Evolutionary conservation across 1,284 basidiomycete genomes (phyloP).

Genomic region (Cryptococcus jaspeensis): DNA sequence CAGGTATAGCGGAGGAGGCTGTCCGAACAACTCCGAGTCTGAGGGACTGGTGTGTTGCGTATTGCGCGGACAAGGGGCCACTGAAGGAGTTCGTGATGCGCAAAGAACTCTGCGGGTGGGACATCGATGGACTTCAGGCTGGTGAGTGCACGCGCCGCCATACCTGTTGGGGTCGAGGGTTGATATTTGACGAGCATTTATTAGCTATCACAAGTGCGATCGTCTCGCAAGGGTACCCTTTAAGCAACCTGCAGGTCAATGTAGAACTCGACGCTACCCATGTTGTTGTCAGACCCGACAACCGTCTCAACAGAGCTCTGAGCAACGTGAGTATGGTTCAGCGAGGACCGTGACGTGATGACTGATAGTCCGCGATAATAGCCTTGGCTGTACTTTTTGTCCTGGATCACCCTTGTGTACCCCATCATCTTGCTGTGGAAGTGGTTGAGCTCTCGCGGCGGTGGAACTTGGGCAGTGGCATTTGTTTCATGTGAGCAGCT

Average conservation of each 20-base stretch:
- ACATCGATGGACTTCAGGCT: slow-evolving; percentile 53
- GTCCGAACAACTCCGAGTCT: too few relatives aligned
- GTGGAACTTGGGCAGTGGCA: not conserved
- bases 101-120: not conserved
- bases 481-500: slow-evolving; percentile 10
- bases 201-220: slow-evolving; percentile 60
- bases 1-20: too few relatives aligned
- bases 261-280: slow-evolving; percentile 54
- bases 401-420: not conserved
- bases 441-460: not conserved
- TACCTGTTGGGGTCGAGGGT: too few relatives aligned
- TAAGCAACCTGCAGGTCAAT: slow-evolving; percentile 55
- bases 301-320: slow-evolving; percentile 60
- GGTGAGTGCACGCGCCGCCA: too few relatives aligned
- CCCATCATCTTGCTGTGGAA: not conserved
- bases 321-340: slow-evolving; percentile 53
- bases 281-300: slow-evolving; percentile 63
- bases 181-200: too few relatives aligned
- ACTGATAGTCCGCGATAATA: too few relatives aligned
- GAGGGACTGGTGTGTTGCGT: not conserved
- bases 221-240: slow-evolving; percentile 58
- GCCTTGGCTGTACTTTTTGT: too few relatives aligned
- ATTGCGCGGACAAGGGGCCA: not conserved
- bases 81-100: not conserved
- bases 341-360: too few relatives aligned